Conservation (phyloP, 371 early-diverging fungal species). For the Blakeslea trispora region DNA sequence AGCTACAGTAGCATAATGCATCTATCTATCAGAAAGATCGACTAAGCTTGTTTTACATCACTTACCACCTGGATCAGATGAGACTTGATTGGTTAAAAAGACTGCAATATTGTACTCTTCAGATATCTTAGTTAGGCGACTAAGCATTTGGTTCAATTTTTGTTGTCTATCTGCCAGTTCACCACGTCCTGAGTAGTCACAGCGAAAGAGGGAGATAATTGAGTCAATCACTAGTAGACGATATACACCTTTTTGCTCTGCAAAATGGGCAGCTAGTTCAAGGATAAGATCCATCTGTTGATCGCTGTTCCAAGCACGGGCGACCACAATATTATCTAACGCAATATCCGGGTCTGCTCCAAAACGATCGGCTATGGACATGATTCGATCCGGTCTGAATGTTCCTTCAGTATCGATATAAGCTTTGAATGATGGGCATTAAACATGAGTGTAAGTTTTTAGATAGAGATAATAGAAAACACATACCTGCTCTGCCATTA, state of each 20-base stretch:
- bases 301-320: conserved; percentile 82
- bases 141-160: conserved; percentile 80
- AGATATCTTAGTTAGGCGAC: conserved; percentile 75
- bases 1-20: conserved; percentile 22
- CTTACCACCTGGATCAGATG: conserved; percentile 52
- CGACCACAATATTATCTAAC: conserved; percentile 71
- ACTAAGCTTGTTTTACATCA: too few species aligned
- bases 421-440: conserved; percentile 32
- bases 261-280: conserved; percentile 71
- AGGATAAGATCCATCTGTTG: conserved; percentile 82
- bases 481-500: conserved; percentile 61
- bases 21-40: too few species aligned
- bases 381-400: conserved; percentile 79
- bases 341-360: conserved; percentile 66
- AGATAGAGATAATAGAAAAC: not conserved
- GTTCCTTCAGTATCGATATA: conserved; percentile 88
- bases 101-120: conserved; percentile 91
- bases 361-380: conserved; percentile 76
- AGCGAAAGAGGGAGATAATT: conserved; percentile 77
- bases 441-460: not conserved
- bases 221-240: conserved; percentile 78
- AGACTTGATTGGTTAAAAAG: conserved; percentile 87
- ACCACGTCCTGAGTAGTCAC: conserved; percentile 82
- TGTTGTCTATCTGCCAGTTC: conserved; percentile 93
- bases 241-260: conserved; percentile 70